Conservation (phyloP, 306 rosid species). For the Oemleria cerasiformis region DNA sequence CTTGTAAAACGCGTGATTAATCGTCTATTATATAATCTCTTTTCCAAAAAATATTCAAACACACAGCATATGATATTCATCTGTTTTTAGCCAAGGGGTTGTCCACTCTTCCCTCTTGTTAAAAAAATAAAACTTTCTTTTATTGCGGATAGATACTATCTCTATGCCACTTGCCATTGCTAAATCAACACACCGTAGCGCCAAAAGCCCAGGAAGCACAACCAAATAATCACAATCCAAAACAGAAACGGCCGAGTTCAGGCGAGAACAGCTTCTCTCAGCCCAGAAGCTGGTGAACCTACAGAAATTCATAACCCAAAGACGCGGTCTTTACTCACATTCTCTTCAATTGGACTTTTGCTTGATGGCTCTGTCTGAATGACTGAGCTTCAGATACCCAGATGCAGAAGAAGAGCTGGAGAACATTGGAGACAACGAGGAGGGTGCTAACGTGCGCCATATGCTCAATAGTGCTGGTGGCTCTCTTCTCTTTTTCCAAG, state of each 20-base stretch:
- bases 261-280: background rate
- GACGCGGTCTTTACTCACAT: background rate
- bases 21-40: too few relatives aligned
- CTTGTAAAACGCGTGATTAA: too few relatives aligned
- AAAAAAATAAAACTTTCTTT: too few relatives aligned
- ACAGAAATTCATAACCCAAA: background rate
- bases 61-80: too few relatives aligned
- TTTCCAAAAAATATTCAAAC: too few relatives aligned
- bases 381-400: conserved; percentile 17
- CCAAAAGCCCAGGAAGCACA: conserved; percentile 2
- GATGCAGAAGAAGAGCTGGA: conserved; percentile 67
- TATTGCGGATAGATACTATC: background rate
- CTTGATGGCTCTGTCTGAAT: conserved; percentile 1
- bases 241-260: too few relatives aligned
- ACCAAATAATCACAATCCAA: background rate
- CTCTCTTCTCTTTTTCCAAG: conserved; percentile 56
- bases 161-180: conserved; percentile 1
- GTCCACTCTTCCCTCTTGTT: too few relatives aligned
- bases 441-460: conserved; percentile 62
- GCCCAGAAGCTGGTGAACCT: background rate
- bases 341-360: background rate
- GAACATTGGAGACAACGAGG: conserved; percentile 45
- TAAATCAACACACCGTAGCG: background rate
- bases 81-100: too few relatives aligned
- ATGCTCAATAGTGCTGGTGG: conserved; percentile 45